Percentiles rank a stretch among this genome's conserved stretches.
phyloP scores from a whole-genome alignment of 148 eudicot genomes.

The Hydrangea macrophylla region DNA sequence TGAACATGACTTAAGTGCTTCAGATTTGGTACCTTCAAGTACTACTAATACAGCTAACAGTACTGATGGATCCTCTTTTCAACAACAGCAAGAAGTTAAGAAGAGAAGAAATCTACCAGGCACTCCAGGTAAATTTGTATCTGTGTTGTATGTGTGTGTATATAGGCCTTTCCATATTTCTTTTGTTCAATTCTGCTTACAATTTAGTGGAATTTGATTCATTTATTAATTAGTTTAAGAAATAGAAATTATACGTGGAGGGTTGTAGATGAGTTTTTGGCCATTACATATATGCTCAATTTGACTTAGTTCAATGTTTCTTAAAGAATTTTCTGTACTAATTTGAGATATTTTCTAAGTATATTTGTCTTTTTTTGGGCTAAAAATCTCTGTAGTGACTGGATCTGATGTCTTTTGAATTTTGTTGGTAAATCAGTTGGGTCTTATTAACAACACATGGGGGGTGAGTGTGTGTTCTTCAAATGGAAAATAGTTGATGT shows the following conservation, averaged over 20 bases:
- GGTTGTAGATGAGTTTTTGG: not conserved
- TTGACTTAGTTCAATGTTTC: not conserved
- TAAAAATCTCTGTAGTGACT: not conserved
- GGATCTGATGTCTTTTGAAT: not conserved
- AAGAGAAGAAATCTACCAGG: constrained; percentile 16
- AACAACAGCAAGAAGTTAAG: not conserved
- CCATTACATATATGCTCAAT: not conserved
- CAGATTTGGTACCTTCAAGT: constrained; percentile 1
- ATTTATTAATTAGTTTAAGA: not conserved
- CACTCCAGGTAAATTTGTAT: constrained; percentile 10
- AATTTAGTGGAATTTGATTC: not conserved
- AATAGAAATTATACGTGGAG: not conserved
- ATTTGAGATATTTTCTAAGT: not conserved
- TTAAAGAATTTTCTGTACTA: not conserved
- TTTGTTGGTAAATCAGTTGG: too few relatives aligned
- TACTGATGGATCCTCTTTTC: constrained; percentile 1
- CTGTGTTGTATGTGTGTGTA: too few relatives aligned
- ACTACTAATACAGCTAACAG: not conserved
- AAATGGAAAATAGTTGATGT: not conserved
- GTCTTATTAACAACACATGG: too few relatives aligned
- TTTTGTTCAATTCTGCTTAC: not conserved
- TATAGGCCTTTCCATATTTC: not conserved
- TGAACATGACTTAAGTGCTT: not conserved
- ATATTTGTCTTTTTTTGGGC: not conserved
- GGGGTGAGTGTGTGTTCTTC: not conserved